Conservation (phyloP, 2,329 filamentous ascomycete genomes). For the Bipolaris oryzae region DNA sequence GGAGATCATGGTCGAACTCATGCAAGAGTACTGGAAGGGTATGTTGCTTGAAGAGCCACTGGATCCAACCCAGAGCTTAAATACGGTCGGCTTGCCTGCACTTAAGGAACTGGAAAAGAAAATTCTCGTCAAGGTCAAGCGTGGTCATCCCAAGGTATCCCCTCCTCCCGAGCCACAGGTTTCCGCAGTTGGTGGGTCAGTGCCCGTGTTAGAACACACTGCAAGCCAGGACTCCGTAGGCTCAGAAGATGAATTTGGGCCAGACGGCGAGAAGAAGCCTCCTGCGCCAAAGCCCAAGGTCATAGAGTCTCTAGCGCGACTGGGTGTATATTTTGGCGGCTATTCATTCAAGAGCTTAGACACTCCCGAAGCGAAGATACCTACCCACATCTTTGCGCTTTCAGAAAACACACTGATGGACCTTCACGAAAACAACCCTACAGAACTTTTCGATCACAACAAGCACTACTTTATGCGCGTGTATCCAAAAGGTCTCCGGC, state of each 20-base stretch:
- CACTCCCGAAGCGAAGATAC: conserved; percentile 61
- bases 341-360: conserved; percentile 78
- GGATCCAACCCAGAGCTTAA: conserved; percentile 46
- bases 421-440: conserved; percentile 61
- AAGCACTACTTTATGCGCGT: conserved; percentile 81
- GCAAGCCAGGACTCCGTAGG: conserved; percentile 28
- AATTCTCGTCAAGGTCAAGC: conserved; percentile 67
- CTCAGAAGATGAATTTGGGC: conserved; percentile 44
- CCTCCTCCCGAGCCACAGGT: conserved; percentile 24
- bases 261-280: conserved; percentile 53
- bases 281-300: conserved; percentile 64
- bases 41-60: conserved; percentile 69
- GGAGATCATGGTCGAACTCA: conserved; percentile 89
- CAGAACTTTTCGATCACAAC: conserved; percentile 79
- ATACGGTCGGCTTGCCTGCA: conserved; percentile 66
- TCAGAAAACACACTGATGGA: conserved; percentile 71
- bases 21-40: conserved; percentile 84
- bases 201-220: conserved; percentile 29
- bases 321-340: conserved; percentile 87
- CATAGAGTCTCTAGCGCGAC: conserved; percentile 70
- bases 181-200: conserved; percentile 32
- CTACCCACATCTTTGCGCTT: conserved; percentile 68
- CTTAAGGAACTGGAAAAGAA: conserved; percentile 73
- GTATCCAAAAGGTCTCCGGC: conserved; percentile 81
- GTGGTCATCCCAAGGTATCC: conserved; percentile 45